These are phyloP conservation scores for Chimonanthus salicifolius DNA, from an alignment of 164 flowering plant genomes.

Conservation along the genomic window DNA sequence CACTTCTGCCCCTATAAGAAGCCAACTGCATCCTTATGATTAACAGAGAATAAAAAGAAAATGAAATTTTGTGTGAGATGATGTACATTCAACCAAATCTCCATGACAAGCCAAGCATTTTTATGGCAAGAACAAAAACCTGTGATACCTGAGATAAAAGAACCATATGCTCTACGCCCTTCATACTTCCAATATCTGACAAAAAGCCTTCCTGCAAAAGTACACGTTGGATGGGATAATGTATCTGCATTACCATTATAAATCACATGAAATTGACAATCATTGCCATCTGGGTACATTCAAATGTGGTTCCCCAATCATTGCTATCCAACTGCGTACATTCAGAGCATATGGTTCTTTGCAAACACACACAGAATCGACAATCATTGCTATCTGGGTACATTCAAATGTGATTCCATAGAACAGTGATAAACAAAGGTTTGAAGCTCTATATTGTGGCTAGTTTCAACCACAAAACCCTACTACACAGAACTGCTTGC, in stretches of 20 bases:
- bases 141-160: slow-evolving; percentile 94
- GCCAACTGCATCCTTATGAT: slow-evolving; percentile 79
- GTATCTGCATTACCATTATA: too few relatives aligned
- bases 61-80: not conserved
- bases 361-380: not conserved
- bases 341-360: not conserved
- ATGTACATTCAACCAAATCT: not conserved
- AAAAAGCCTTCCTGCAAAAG: slow-evolving; percentile 69
- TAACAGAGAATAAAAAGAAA: slow-evolving; percentile 16
- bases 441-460: not conserved
- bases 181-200: slow-evolving; percentile 37
- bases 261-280: too few relatives aligned
- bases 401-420: not conserved
- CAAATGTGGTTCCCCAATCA: not conserved
- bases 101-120: not conserved
- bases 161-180: slow-evolving; percentile 66
- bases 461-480: not conserved
- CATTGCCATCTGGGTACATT: too few relatives aligned
- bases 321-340: not conserved
- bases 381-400: not conserved
- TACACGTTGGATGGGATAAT: not conserved
- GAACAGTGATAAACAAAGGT: not conserved
- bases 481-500: not conserved
- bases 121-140: slow-evolving; percentile 32
- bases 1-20: slow-evolving; percentile 64